Evolutionary conservation across 2,329 filamentous ascomycete genomes (phyloP), one percentile per base, ranked within the genome.

Genomic region (Sporothrix humicola): DNA sequence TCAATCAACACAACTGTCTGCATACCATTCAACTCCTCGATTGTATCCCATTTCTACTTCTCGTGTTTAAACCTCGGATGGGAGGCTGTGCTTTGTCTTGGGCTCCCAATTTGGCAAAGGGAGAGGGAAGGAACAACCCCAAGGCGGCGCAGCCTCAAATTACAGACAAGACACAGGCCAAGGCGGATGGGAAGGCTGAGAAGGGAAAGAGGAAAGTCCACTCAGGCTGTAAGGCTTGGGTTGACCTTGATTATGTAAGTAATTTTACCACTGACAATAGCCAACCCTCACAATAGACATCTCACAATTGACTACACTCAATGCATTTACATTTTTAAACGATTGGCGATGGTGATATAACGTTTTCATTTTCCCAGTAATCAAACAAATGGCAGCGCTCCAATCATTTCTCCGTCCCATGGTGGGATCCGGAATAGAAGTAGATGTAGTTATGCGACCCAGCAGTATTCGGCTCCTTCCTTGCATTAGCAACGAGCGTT

Each of bases 161-260:
- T 37, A 37, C 31, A 37, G 31, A 37, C 31, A 2, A 37, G 31
- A 56, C 20, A 17, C n/a, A 15, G 46, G 61, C 20, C 42, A 48
- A 66, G 42, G 42, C 61, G n/a, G 12, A 13, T 12, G 10, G 48
- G 61, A 66, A 66, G 61, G 61, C 61, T 66, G 61, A 66, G 54
- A 58, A 50, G 31, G 31, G 52, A 56, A 26, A 52, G 31, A 3
- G 31, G 52, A 56, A 26, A 52, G 31, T 37, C 31, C 31, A 37
- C 31, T 37, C 31, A 59, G 42, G 6, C 61, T 46, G 42, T 15
- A 26, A 23, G 61, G 42, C 20, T 48, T 48, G 42, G 42, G 6
- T 26, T 48, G 31, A 37, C 31, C 31, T 37, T 37, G 31, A 37
- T 37, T 37, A 37, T 37, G 31, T 37, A 37, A 37, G 31, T 5